phyloP scores from a whole-genome alignment of 139 green algal species.

The Ettlia oleoabundans region DNA sequence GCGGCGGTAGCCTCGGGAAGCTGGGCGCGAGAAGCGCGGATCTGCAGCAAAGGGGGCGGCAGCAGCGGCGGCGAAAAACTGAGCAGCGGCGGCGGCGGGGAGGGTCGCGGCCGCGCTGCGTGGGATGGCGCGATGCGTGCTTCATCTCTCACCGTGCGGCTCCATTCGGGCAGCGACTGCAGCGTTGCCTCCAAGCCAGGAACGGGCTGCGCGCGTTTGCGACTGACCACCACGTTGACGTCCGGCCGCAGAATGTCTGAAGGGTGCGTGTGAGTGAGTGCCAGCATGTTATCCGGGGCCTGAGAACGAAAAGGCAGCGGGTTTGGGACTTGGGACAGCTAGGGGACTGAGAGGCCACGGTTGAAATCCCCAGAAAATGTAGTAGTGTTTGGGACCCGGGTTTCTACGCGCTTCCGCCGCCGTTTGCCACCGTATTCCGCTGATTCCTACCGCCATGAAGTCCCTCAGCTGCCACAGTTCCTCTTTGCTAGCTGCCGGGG shows the following conservation, averaged over 20 bases:
- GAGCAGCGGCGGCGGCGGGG: too few species aligned
- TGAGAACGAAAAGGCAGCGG: too few species aligned
- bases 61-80: too few species aligned
- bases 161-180: background rate
- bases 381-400: too few species aligned
- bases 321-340: too few species aligned
- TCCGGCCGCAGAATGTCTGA: background rate
- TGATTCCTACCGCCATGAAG: background rate
- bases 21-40: background rate
- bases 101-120: too few species aligned
- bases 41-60: background rate
- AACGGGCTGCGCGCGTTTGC: background rate
- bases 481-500: background rate
- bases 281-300: background rate
- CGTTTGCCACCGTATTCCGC: background rate
- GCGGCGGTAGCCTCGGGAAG: background rate
- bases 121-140: too few species aligned
- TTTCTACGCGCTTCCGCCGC: background rate
- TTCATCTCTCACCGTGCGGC: conserved; percentile 3
- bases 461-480: background rate
- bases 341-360: too few species aligned
- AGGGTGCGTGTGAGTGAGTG: background rate
- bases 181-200: background rate
- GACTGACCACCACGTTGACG: conserved; percentile 2
- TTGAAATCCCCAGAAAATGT: too few species aligned